Percentiles rank a stretch among this genome's conserved stretches.
Conservation (phyloP, 352 stramenopile genomes). For the Pilasporangium apinafurcum region DNA sequence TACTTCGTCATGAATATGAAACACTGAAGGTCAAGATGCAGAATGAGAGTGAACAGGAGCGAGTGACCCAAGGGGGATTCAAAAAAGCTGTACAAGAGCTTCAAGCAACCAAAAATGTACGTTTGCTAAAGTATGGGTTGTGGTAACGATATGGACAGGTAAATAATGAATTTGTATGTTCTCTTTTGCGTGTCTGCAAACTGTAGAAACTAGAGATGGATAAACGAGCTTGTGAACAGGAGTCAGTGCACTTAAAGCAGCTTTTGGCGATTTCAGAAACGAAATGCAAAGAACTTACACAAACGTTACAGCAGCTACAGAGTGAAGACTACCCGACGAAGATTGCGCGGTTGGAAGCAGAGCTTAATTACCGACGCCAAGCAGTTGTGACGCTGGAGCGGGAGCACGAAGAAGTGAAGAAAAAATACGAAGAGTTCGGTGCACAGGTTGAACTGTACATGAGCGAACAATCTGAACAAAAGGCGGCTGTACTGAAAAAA, state of each 20-base stretch:
- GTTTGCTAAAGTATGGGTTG: slow-evolving; percentile 1
- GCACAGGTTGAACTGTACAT: slow-evolving; percentile 69
- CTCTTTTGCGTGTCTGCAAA: neutral
- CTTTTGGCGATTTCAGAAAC: slow-evolving; percentile 36
- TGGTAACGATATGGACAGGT: neutral
- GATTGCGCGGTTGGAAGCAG: slow-evolving; percentile 38
- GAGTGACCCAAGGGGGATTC: slow-evolving; percentile 7
- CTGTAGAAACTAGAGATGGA: slow-evolving; percentile 49
- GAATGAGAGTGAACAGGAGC: slow-evolving; percentile 17
- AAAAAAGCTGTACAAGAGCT: slow-evolving; percentile 19
- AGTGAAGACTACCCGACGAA: slow-evolving; percentile 41
- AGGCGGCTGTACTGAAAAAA: slow-evolving; percentile 20
- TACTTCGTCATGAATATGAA: slow-evolving; percentile 32
- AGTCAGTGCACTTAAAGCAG: slow-evolving; percentile 47
- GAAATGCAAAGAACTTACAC: slow-evolving; percentile 34
- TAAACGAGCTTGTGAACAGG: slow-evolving; percentile 41
- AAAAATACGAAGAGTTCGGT: slow-evolving; percentile 71
- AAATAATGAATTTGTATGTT: slow-evolving; percentile 1
- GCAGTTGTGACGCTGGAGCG: slow-evolving; percentile 20
- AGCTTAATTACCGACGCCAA: slow-evolving; percentile 33
- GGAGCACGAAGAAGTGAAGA: slow-evolving; percentile 49
- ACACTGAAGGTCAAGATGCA: slow-evolving; percentile 21
- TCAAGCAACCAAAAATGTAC: slow-evolving; percentile 22
- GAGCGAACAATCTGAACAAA: slow-evolving; percentile 56
- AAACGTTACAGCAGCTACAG: slow-evolving; percentile 32